Evolutionary conservation across 352 stramenopile genomes (phyloP), one percentile per base, ranked within the genome.

Genomic region (Globisporangium lucens): DNA sequence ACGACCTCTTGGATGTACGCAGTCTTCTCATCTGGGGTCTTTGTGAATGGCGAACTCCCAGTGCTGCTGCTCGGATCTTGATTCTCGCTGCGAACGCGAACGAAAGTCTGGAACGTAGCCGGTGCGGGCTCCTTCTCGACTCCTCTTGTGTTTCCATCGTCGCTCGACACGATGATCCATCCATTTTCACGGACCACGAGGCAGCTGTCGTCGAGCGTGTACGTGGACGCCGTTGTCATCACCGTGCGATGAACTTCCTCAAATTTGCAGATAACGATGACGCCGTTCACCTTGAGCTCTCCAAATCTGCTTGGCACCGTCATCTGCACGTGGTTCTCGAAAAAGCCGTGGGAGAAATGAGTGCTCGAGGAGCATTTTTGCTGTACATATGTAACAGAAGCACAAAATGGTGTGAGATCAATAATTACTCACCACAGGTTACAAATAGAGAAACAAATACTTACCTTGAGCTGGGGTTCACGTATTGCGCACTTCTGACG

Each of bases 81-180:
- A 2, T 24, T 59, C 49, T 66, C 61, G 47, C 51, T 60, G 30
- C 15, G 12, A 6, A 66, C 13, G 5, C 47, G 22, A 27, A 43
- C 20, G n/a, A 61, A 52, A 5, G 61, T 53, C 51, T 66, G 61
- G 61, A 66, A 61, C 27, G 20, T 20, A 2, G 55, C 15, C 1
- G 43, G 15, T 2, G 58, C 3, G 0, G n/a, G 6, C 4, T 20
- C 4, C 29, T 22, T 51, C 43, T 51, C 12, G 24, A n/a, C n/a
- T 3, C 15, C 17, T 9, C 20, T 15, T 30, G 30, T 27, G 15
- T 59, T n/a, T 0, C 2, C 24, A 30, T 8, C 24, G 53, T 20
- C n/a, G 53, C 12, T 35, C 27, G 27, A 27, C 7, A 59, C 7
- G 20, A 59, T n/a, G 53, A 41, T 41, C 27, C 17, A 51, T 6